These are phyloP conservation scores for Myriosclerotinia duriaeana DNA, from an alignment of 2,329 filamentous ascomycete species.

Conservation along the genomic window DNA sequence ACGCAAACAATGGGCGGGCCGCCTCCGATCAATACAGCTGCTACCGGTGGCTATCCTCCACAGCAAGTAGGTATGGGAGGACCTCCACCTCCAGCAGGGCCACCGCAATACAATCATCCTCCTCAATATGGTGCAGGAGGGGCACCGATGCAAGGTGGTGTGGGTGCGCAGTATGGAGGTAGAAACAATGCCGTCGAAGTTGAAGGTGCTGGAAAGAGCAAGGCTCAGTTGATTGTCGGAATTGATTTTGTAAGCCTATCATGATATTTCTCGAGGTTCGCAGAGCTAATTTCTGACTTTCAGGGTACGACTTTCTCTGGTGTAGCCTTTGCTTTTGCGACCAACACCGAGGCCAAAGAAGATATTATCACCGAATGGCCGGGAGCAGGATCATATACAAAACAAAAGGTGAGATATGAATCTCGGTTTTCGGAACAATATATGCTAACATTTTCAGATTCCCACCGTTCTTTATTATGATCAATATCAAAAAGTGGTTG, in stretches of 20 bases:
- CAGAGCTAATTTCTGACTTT: conserved; percentile 24
- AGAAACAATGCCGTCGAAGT: conserved; percentile 64
- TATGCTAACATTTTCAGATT: conserved; percentile 59
- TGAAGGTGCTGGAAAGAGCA: conserved; percentile 83
- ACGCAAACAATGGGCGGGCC: conserved; percentile 53
- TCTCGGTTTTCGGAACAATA: conserved; percentile 1
- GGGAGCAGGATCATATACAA: conserved; percentile 93
- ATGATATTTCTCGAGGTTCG: conserved; percentile 31
- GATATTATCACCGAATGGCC: conserved; percentile 99
- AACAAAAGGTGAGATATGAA: conserved; percentile 76
- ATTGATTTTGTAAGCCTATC: conserved; percentile 84
- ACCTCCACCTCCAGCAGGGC: conserved; percentile 36
- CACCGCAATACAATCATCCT: conserved; percentile 39
- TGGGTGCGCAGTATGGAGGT: conserved; percentile 38
- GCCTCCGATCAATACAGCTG: conserved; percentile 66
- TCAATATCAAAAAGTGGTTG: conserved; percentile 99
- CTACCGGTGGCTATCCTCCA: conserved; percentile 58
- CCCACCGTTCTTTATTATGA: conserved; percentile 99
- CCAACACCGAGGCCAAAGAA: conserved; percentile 95
- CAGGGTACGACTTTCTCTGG: conserved; percentile 97
- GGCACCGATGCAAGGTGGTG: conserved; percentile 31
- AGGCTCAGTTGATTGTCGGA: conserved; percentile 95
- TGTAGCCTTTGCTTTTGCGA: conserved; percentile 89
- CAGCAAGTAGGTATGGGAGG: conserved; percentile 46
- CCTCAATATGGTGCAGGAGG: conserved; percentile 38